Conservation (phyloP, 176 grass and related monocot species). For the Aegilops tauschii region DNA sequence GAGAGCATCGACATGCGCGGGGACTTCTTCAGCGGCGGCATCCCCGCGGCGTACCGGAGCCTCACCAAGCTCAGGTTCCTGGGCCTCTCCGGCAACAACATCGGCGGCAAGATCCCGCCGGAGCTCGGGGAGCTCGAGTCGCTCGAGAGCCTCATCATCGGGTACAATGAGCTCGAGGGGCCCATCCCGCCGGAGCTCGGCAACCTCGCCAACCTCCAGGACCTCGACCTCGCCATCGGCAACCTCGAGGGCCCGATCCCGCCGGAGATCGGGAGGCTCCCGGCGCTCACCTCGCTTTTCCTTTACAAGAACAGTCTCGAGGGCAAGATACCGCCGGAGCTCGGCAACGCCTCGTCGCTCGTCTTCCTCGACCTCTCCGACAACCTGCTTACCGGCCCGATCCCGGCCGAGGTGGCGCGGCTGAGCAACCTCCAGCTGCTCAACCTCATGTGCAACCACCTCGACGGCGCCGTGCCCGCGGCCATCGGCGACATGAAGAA, state of each 20-base stretch:
- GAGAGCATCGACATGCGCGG: constrained; percentile 75
- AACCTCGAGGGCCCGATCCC: constrained; percentile 70
- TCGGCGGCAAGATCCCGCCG: constrained; percentile 74
- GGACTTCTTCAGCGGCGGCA: constrained; percentile 66
- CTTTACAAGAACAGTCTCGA: constrained; percentile 74
- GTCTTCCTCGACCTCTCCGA: constrained; percentile 78
- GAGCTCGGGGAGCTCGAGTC: constrained; percentile 69
- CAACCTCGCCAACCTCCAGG: constrained; percentile 67
- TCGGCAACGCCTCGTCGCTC: constrained; percentile 67
- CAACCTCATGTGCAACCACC: constrained; percentile 93
- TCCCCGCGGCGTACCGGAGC: constrained; percentile 67
- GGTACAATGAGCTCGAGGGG: constrained; percentile 82
- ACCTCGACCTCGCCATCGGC: constrained; percentile 79
- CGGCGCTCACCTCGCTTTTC: constrained; percentile 58
- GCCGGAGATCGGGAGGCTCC: constrained; percentile 62
- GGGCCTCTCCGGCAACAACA: constrained; percentile 87
- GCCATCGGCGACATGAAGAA: constrained; percentile 54
- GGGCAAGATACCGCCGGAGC: constrained; percentile 62
- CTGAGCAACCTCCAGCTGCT: constrained; percentile 63
- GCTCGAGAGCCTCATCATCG: constrained; percentile 81
- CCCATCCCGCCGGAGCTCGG: constrained; percentile 74
- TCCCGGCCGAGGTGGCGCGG: constrained; percentile 58
- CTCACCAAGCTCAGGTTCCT: constrained; percentile 77
- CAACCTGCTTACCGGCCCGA: constrained; percentile 55
- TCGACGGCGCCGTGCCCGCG: constrained; percentile 59